Percentiles rank a stretch among this genome's conserved stretches.
Evolutionary conservation across 2,329 filamentous ascomycete genomes (phyloP).

Genomic region (Nannizziopsis barbatae): DNA sequence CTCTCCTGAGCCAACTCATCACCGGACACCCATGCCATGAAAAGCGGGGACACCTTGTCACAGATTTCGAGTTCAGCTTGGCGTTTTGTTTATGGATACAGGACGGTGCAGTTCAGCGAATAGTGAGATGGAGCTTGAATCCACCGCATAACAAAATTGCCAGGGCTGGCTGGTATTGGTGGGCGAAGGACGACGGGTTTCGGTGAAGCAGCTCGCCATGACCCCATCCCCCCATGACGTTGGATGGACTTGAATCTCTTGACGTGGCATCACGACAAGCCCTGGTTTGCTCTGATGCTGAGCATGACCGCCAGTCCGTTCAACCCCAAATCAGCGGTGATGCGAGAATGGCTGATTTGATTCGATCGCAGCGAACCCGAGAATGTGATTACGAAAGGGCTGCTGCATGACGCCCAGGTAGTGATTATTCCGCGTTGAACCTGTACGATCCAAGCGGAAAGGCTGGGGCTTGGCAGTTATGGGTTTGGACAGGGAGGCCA

Average conservation of each 20-base stretch:
- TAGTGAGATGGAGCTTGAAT: not conserved
- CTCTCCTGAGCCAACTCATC: conserved; percentile 7
- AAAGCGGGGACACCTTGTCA: conserved; percentile 6
- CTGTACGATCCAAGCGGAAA: no score
- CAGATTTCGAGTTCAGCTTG: not conserved
- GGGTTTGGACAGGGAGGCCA: no score
- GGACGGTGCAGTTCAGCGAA: conserved; percentile 2
- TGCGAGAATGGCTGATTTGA: conserved; percentile 7
- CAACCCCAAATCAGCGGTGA: not conserved
- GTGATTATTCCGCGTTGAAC: no score
- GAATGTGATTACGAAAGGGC: conserved; percentile 4
- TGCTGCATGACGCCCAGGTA: not conserved
- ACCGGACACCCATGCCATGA: conserved; percentile 1
- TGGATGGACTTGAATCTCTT: not conserved
- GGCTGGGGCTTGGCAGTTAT: no score
- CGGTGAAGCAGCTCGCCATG: no score
- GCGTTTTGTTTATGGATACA: not conserved
- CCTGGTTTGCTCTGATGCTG: not conserved
- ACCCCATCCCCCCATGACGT: not conserved
- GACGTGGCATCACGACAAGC: conserved; percentile 8
- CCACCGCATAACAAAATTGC: not conserved
- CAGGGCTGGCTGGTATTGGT: conserved; percentile 4
- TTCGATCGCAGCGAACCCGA: conserved; percentile 7
- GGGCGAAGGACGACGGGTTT: not conserved
- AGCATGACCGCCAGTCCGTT: not conserved